phyloP scores from a whole-genome alignment of 2,329 filamentous ascomycete species.

The Helminthosporium solani region DNA sequence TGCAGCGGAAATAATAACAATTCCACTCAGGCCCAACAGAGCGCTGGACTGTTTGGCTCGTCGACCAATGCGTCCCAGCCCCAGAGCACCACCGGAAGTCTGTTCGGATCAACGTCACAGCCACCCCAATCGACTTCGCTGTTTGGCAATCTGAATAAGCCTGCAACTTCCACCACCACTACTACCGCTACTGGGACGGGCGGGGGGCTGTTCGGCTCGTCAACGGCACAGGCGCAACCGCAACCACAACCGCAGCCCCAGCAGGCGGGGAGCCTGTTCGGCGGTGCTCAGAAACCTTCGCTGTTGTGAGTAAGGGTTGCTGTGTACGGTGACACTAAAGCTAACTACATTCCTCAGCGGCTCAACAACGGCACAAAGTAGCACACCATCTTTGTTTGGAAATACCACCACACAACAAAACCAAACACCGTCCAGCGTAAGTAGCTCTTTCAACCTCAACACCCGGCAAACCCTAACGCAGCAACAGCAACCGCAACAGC shows the following conservation, averaged over 20 bases:
- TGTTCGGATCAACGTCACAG: conserved; percentile 31
- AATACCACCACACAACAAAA: conserved; percentile 31
- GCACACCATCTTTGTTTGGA: conserved; percentile 33
- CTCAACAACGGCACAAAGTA: conserved; percentile 32
- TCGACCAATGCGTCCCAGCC: conserved; percentile 25
- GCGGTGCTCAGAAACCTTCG: conserved; percentile 37
- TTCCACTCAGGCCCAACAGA: conserved; percentile 28
- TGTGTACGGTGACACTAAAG: conserved; percentile 13
- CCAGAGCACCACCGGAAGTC: conserved; percentile 27
- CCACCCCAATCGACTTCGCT: conserved; percentile 33
- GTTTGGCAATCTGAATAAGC: conserved; percentile 42
- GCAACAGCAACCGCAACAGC: too few relatives aligned
- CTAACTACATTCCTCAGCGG: conserved; percentile 38
- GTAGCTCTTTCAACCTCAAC: too few relatives aligned
- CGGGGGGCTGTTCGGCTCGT: conserved; percentile 40
- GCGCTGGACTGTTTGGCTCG: conserved; percentile 31
- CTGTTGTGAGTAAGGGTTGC: conserved; percentile 37
- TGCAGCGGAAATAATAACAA: conserved; percentile 35
- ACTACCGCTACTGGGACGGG: conserved; percentile 17
- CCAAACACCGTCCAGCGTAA: conserved; percentile 31
- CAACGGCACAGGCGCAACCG: conserved; percentile 31
- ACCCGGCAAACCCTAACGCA: conserved; percentile 14
- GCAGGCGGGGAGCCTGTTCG: conserved; percentile 34
- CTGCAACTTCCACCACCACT: conserved; percentile 25
- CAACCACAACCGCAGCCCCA: conserved; percentile 30